Conservation (phyloP, 1,139 yeast genomes). For the Pichia sorboxylosa region DNA sequence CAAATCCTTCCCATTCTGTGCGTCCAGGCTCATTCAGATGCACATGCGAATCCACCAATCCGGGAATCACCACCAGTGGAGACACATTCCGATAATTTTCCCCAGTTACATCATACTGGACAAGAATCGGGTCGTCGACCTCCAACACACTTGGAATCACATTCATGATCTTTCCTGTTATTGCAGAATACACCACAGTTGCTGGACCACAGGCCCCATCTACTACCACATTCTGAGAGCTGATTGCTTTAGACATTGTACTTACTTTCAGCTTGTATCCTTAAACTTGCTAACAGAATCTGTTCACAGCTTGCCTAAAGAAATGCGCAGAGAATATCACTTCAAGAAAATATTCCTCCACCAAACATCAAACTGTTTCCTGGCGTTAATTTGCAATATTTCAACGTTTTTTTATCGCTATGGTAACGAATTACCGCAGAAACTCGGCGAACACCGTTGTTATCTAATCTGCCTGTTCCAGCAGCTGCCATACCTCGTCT, state of each 20-base stretch:
- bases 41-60: conserved; percentile 87
- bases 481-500: too few relatives aligned
- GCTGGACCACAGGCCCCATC: conserved; percentile 45
- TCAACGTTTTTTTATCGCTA: too few relatives aligned
- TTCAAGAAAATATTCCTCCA: too few relatives aligned
- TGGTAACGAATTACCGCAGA: too few relatives aligned
- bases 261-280: too few relatives aligned
- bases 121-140: conserved; percentile 29
- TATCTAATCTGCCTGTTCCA: too few relatives aligned
- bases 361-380: too few relatives aligned
- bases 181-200: conserved; percentile 51
- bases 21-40: conserved; percentile 91
- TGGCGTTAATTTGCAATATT: too few relatives aligned
- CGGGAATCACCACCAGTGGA: conserved; percentile 69
- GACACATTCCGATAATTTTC: conserved; percentile 41
- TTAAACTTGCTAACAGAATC: too few relatives aligned
- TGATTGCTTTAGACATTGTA: conserved; percentile 50
- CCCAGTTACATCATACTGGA: conserved; percentile 29
- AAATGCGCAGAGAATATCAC: too few relatives aligned
- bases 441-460: too few relatives aligned
- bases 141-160: conserved; percentile 30
- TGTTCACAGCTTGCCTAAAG: too few relatives aligned
- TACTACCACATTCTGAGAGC: conserved; percentile 55
- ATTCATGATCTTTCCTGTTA: conserved; percentile 54
- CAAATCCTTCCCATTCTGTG: conserved; percentile 95